Conservation (phyloP, 2,329 filamentous ascomycete species). For the Aureobasidium sp. region DNA sequence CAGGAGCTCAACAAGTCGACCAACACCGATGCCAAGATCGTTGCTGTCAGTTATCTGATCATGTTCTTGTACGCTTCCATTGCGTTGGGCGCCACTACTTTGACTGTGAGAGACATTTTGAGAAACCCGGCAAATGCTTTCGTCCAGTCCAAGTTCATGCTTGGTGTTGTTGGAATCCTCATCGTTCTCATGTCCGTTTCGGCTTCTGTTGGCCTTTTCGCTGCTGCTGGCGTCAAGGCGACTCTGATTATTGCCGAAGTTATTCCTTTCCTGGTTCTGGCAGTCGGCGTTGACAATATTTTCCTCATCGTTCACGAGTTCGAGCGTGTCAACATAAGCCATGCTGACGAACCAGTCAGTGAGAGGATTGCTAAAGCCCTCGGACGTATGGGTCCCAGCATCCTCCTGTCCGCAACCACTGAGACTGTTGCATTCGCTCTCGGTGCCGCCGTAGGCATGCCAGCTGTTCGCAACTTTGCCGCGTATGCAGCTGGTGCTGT, state of each 20-base stretch:
- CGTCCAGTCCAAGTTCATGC: conserved; percentile 92
- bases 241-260: conserved; percentile 98
- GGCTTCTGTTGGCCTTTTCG: conserved; percentile 90
- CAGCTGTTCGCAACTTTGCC: conserved; percentile 94
- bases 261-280: conserved; percentile 92
- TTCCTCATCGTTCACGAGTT: conserved; percentile 98
- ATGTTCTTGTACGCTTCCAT: conserved; percentile 98
- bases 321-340: conserved; percentile 84
- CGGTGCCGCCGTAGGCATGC: conserved; percentile 93
- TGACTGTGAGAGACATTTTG: conserved; percentile 69
- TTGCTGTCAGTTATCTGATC: conserved; percentile 92
- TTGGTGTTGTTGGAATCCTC: conserved; percentile 87
- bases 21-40: conserved; percentile 95
- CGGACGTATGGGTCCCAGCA: conserved; percentile 95
- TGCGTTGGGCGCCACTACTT: conserved; percentile 79
- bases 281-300: conserved; percentile 97
- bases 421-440: conserved; percentile 91
- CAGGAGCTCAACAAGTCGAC: conserved; percentile 96
- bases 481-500: conserved; percentile 94
- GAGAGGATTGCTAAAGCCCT: conserved; percentile 78
- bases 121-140: conserved; percentile 76
- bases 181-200: conserved; percentile 98
- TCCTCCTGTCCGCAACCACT: conserved; percentile 87
- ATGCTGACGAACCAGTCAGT: conserved; percentile 82
- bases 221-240: conserved; percentile 83